These are phyloP conservation scores for Zarea fungicola DNA, from an alignment of 2,329 filamentous ascomycete species.

Conservation along the genomic window DNA sequence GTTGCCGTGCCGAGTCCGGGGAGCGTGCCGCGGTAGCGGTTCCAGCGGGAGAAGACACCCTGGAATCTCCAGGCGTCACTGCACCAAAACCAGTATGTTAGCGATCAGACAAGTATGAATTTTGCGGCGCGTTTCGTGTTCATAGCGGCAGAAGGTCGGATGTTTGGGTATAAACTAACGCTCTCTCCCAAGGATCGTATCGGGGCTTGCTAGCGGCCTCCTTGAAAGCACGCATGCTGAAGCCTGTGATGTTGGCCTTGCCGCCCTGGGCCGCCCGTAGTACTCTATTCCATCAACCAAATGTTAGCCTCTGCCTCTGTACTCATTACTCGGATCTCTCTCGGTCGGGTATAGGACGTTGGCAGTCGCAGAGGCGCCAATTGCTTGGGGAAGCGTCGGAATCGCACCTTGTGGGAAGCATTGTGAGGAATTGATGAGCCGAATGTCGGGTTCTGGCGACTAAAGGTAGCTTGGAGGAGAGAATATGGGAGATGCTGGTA, in stretches of 20 bases:
- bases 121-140: neutral
- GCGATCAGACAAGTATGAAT: no score
- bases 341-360: neutral
- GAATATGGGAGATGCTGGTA: neutral
- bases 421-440: constrained; percentile 22
- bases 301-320: constrained; percentile 1
- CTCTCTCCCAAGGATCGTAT: constrained; percentile 63
- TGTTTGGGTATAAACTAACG: constrained; percentile 31
- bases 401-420: constrained; percentile 37
- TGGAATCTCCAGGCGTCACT: constrained; percentile 96
- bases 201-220: constrained; percentile 58
- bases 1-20: constrained; percentile 90
- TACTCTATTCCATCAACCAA: constrained; percentile 25
- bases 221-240: constrained; percentile 78
- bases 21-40: constrained; percentile 81
- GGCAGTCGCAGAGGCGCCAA: neutral
- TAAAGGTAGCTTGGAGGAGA: neutral
- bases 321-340: neutral
- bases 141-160: no score
- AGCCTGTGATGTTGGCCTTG: constrained; percentile 81
- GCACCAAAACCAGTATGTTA: constrained; percentile 11
- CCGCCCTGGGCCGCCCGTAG: constrained; percentile 47
- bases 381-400: neutral
- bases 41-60: constrained; percentile 80
- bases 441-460: neutral